Base-by-base conservation (phyloP, 768 basidiomycete species). In the Daedalea quercina region DNA sequence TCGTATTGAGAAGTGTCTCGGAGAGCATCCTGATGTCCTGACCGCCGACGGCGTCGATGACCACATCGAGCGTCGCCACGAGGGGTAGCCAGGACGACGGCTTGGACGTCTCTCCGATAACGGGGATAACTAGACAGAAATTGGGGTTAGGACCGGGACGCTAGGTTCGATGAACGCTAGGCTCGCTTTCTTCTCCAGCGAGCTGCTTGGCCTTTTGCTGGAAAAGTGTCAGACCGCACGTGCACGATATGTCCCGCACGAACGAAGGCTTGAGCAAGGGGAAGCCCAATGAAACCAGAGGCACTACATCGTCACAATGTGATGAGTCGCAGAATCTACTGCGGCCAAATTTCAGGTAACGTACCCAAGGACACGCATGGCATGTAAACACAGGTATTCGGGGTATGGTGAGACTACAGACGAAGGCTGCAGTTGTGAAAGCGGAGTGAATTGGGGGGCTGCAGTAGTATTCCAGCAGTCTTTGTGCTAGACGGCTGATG, bases 231-330 rank as follows among this genome's bases (percentile, higher is more conserved):
- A 68, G 56, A 19, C 76, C 76, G 50, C n/a, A n/a, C n/a, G n/a
- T 74, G 76, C 1, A 77, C 77, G n/a, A 69, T 67, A 51, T 78
- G 74, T 0, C 77, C 77, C 0, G 70, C 72, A 22, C 76, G 72
- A 9, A 69, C 65, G 33, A 76, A 68, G 0, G 77, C 77, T 52
- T 74, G 71, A 2, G 74, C 68, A 12, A 68, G 67, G 6, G 76
- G 74, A 6, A 70, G 55, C 1, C 75, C 76, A 41, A 77, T 70
- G 63, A 72, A 75, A 15, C 76, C 76, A 33, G 72, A 69, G 23
- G 75, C 73, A 42, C 75, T 76, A n/a, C n/a, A 48, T 37, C 35
- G 17, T 28, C 4, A 31, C 9, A 17, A 31, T 15, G 17, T n/a
- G 31, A 15, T 6, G 15, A 31, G 9, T 47, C 12, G 25, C 3